These are phyloP conservation scores for Globisporangium takayamanum DNA, from an alignment of 352 stramenopile species.

Conservation along the genomic window DNA sequence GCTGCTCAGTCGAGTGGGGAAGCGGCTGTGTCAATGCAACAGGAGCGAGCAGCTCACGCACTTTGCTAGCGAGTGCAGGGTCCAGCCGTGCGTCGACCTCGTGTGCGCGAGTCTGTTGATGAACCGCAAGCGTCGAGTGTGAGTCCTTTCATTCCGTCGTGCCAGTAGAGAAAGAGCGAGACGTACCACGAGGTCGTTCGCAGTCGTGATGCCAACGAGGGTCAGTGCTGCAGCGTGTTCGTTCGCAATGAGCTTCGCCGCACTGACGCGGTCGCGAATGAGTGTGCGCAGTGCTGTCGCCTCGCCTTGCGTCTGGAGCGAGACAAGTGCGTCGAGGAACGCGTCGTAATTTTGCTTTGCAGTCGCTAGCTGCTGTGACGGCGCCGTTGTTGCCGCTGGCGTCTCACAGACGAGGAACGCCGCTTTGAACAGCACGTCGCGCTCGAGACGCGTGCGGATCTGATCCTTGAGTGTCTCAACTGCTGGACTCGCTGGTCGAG, in stretches of 20 bases:
- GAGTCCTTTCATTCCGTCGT: not conserved
- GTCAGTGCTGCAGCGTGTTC: constrained; percentile 13
- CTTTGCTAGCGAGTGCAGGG: constrained; percentile 17
- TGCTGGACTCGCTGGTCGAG: not conserved
- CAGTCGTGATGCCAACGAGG: constrained; percentile 15
- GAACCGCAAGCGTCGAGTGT: too few relatives aligned
- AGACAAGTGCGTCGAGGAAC: constrained; percentile 25
- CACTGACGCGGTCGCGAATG: constrained; percentile 19
- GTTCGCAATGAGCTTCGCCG: constrained; percentile 18
- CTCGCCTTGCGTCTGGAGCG: constrained; percentile 17
- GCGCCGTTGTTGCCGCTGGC: not conserved
- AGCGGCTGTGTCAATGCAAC: not conserved
- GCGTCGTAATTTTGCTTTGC: constrained; percentile 4
- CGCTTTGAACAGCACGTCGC: constrained; percentile 48
- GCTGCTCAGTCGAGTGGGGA: not conserved
- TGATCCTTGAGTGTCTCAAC: constrained; percentile 13
- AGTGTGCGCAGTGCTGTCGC: constrained; percentile 17
- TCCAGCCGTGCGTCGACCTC: constrained; percentile 16
- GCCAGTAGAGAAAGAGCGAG: not conserved
- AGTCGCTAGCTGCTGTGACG: not conserved
- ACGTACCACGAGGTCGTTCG: constrained; percentile 27
- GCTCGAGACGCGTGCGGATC: constrained; percentile 27
- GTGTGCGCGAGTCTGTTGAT: too few relatives aligned
- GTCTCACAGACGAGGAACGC: constrained; percentile 33
- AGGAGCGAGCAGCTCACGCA: constrained; percentile 19